Conservation (phyloP, 2,329 filamentous ascomycete genomes). For the Lecanicillium sp. region DNA sequence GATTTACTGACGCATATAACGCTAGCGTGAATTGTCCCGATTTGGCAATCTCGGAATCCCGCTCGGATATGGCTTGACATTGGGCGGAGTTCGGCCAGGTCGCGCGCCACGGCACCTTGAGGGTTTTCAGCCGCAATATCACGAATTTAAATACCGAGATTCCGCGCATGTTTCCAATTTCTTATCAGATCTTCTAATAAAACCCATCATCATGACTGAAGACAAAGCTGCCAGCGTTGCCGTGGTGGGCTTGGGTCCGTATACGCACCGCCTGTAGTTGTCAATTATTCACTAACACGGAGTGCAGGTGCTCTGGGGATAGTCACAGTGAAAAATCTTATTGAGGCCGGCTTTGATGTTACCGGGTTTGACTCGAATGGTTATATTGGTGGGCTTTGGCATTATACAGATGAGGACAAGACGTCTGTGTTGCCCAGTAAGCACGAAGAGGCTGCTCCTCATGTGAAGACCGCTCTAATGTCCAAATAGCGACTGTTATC, state of each 20-base stretch:
- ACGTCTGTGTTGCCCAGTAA: constrained; percentile 28
- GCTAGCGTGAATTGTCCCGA: too few relatives aligned
- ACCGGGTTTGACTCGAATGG: constrained; percentile 33
- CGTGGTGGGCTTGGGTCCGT: constrained; percentile 20
- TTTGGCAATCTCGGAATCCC: too few relatives aligned
- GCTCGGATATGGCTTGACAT: too few relatives aligned
- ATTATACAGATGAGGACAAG: constrained; percentile 28
- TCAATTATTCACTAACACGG: background rate
- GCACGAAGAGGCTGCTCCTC: constrained; percentile 2
- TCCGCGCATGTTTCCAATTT: too few relatives aligned
- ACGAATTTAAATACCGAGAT: too few relatives aligned
- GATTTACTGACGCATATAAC: too few relatives aligned
- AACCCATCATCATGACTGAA: too few relatives aligned
- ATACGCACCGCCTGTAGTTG: background rate
- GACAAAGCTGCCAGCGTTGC: constrained; percentile 10
- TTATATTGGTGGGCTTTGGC: constrained; percentile 35
- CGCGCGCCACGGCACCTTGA: too few relatives aligned
- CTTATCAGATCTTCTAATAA: too few relatives aligned
- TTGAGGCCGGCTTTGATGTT: constrained; percentile 36
- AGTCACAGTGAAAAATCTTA: constrained; percentile 32
- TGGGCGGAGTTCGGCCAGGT: too few relatives aligned
- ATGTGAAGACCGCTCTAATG: constrained; percentile 1
- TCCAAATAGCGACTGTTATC: constrained; percentile 17
- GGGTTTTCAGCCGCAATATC: too few relatives aligned
- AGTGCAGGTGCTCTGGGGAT: constrained; percentile 26